Conservation (phyloP, 768 basidiomycete genomes). For the Candolleomyces aberdarensis region DNA sequence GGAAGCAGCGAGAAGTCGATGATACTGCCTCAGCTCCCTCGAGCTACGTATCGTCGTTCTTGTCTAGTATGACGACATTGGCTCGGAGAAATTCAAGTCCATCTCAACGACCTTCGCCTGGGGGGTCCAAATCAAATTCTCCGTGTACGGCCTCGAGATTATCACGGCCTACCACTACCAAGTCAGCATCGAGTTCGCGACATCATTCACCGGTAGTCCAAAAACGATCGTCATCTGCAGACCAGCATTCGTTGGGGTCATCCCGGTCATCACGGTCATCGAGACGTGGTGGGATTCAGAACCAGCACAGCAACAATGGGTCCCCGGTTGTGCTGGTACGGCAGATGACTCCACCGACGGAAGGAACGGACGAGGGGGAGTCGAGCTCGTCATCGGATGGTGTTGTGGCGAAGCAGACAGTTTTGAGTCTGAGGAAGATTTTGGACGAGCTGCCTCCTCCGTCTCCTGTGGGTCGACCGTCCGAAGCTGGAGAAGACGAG, state of each 20-base stretch:
- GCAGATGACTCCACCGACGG: slow-evolving; percentile 47
- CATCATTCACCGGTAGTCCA: background rate
- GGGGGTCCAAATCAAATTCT: background rate
- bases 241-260: background rate
- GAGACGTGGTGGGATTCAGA: background rate
- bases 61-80: slow-evolving; percentile 3
- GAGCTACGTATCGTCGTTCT: slow-evolving; percentile 26
- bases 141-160: background rate
- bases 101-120: slow-evolving; percentile 5
- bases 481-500: background rate
- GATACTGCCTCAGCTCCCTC: slow-evolving; percentile 14
- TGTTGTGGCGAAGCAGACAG: slow-evolving; percentile 57
- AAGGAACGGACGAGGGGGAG: slow-evolving; percentile 26
- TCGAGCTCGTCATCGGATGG: slow-evolving; percentile 54
- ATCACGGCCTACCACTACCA: slow-evolving; percentile 2
- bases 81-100: slow-evolving; percentile 11
- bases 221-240: background rate
- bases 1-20: background rate
- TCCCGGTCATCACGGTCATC: background rate
- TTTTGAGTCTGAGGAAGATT: slow-evolving; percentile 68
- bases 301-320: background rate
- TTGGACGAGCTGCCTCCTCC: slow-evolving; percentile 51
- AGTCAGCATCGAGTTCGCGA: background rate
- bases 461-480: background rate
- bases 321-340: slow-evolving; percentile 22